Evolutionary conservation across 495 filamentous ascomycete species (phyloP), one percentile per base, ranked within the genome.

Genomic region (Penicillium egyptiacum): DNA sequence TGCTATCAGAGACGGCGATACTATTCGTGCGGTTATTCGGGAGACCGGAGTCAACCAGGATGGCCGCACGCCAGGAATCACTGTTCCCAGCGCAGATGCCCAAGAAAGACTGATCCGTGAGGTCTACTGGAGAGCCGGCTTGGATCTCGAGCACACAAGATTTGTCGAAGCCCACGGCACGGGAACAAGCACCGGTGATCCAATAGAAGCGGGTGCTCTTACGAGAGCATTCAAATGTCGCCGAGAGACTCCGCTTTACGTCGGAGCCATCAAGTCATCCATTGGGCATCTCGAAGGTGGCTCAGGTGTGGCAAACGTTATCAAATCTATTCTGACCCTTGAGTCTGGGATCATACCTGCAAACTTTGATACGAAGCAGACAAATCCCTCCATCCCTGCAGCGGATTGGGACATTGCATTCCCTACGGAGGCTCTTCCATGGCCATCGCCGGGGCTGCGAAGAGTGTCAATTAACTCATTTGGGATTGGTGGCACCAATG

Each of bases 401-500:
- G 22, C 5, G 1, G 59, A 65, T 5, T 63, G 57, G 59, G 50
- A 59, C 9, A 57, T 68, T 12, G 43, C 49, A 1, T 68, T 68
- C 20, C 60, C 60, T 0, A 58, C 55, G 1, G 25, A 60, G 17
- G 58, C 40, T 17, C 63, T 48, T 3, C 50, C 57, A 5, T 66
- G 63, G 63, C 63, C 63, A 20, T 56, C 59, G 2, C 2, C 44
- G 1, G 62, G 63, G 3, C 73, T 80, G 0, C 79, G 79, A 16
- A 74, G 85, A 35, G 79, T 75, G 0, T 85, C 81, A 35, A 62
- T 76, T n/a, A 76, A 76, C 25, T 83, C 78, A 0, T 87, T 86
- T 50, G 85, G 86, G 0, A 87, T 85, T 58, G 86, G 86, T 12
- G 86, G 86, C 23, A 76, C 80, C 14, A 88, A 88, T 59, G 77